Evolutionary conservation across 2,329 filamentous ascomycete species (phyloP).

Genomic region (Fusarium pseudograminearum): DNA sequence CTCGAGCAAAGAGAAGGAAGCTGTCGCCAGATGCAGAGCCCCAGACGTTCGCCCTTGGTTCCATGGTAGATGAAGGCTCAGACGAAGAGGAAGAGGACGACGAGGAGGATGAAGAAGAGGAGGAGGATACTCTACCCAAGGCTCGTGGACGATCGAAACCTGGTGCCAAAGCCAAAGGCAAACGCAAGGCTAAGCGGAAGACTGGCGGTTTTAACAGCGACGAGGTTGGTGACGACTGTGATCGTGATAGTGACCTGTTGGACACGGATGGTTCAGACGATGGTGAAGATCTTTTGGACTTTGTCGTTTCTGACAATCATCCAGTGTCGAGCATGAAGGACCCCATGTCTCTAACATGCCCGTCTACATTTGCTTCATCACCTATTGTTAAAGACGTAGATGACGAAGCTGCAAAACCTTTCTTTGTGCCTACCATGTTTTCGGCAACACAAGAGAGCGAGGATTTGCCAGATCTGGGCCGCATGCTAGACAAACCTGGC

Average conservation of each 20-base stretch:
- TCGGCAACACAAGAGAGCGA: conserved; percentile 58
- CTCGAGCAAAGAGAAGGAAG: conserved; percentile 42
- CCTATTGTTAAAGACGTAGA: conserved; percentile 34
- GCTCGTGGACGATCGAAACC: conserved; percentile 36
- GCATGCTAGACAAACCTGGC: conserved; percentile 37
- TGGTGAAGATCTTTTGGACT: conserved; percentile 64
- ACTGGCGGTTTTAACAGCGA: conserved; percentile 57
- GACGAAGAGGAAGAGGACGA: conserved; percentile 36
- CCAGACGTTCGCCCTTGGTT: conserved; percentile 22
- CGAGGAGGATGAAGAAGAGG: conserved; percentile 37
- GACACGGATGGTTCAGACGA: conserved; percentile 62
- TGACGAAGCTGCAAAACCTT: conserved; percentile 46
- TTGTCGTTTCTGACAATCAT: conserved; percentile 67
- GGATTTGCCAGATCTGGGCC: conserved; percentile 54
- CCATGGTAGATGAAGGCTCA: conserved; percentile 33
- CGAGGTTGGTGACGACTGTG: conserved; percentile 65
- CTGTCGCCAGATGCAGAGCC: conserved; percentile 24
- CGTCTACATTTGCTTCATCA: conserved; percentile 34
- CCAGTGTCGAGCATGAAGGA: conserved; percentile 54
- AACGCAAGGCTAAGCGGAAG: conserved; percentile 41
- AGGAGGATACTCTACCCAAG: conserved; percentile 30
- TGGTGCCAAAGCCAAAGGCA: conserved; percentile 37
- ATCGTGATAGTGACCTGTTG: conserved; percentile 61
- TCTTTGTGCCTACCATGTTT: conserved; percentile 56
- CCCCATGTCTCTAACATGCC: conserved; percentile 48